Conservation (phyloP, 176 grass and related monocot species). For the Thinopyrum elongatum region DNA sequence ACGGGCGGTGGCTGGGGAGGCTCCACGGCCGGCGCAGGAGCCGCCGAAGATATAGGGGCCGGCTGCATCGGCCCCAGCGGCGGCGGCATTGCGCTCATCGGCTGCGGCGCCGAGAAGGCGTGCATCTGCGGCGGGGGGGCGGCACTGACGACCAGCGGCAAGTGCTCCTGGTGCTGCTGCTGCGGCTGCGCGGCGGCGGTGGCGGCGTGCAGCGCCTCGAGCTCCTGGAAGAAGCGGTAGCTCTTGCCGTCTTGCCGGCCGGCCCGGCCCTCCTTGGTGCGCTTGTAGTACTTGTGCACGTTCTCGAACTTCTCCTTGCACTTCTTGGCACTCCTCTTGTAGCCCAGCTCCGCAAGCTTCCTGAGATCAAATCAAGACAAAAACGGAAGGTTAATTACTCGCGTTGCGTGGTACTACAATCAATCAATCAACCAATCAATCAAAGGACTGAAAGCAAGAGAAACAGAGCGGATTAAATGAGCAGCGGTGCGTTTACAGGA, state of each 20-base stretch:
- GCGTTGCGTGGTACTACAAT: not conserved
- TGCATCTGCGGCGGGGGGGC: not conserved
- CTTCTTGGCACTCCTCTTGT: slow-evolving; percentile 89
- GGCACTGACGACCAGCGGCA: not conserved
- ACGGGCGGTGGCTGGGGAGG: slow-evolving; percentile 20
- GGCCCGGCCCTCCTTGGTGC: slow-evolving; percentile 88
- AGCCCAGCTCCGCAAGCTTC: slow-evolving; percentile 81
- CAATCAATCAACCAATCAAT: slow-evolving; percentile 25
- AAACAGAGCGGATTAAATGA: slow-evolving; percentile 27
- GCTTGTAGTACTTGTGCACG: slow-evolving; percentile 99
- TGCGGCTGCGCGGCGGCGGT: not conserved
- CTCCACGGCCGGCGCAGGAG: slow-evolving; percentile 25
- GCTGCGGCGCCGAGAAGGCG: slow-evolving; percentile 19
- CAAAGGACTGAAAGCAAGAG: slow-evolving; percentile 1
- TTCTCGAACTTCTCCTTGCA: slow-evolving; percentile 99
- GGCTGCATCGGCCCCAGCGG: slow-evolving; percentile 33
- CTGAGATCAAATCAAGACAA: slow-evolving; percentile 41
- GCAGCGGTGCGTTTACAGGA: slow-evolving; percentile 20
- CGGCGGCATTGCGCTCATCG: slow-evolving; percentile 34
- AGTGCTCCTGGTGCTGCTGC: too few relatives aligned
- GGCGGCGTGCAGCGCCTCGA: slow-evolving; percentile 64
- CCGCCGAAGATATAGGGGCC: slow-evolving; percentile 44
- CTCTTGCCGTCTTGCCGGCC: slow-evolving; percentile 92
- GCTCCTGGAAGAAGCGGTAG: slow-evolving; percentile 89
- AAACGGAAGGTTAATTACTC: slow-evolving; percentile 18